A percentile compares a stretch with the other conserved stretches of the same genome.
phyloP scores from a whole-genome alignment of 768 basidiomycete species.

The Gymnopilus junonius region DNA sequence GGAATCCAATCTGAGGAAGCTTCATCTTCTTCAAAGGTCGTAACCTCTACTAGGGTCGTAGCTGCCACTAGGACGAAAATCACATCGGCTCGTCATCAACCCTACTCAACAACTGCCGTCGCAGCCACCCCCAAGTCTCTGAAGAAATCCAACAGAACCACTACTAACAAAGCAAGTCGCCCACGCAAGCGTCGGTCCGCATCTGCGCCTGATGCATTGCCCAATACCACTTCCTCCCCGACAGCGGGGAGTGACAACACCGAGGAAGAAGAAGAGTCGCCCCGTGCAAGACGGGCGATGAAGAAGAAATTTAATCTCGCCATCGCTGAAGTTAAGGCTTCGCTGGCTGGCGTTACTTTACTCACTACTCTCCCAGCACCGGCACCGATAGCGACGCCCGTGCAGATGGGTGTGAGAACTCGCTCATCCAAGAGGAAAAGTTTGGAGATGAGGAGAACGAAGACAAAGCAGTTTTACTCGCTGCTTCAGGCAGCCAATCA shows the following conservation, averaged over 20 bases:
- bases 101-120: no score
- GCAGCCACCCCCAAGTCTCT: no score
- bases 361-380: background rate
- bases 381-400: background rate
- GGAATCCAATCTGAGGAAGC: no score
- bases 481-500: no score
- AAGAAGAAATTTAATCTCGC: background rate
- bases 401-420: background rate
- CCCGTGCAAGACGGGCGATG: background rate
- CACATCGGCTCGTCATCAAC: background rate
- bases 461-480: background rate
- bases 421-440: background rate
- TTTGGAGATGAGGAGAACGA: background rate
- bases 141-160: background rate
- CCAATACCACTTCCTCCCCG: background rate
- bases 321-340: background rate
- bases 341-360: no score
- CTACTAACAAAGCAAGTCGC: background rate
- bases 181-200: background rate
- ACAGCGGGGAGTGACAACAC: background rate
- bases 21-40: no score
- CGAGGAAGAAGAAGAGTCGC: conserved; percentile 1
- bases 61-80: no score
- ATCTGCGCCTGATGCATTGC: background rate
- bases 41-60: no score